phyloP scores from a whole-genome alignment of 2,329 filamentous ascomycete species.

The Ambrosiella xylebori region DNA sequence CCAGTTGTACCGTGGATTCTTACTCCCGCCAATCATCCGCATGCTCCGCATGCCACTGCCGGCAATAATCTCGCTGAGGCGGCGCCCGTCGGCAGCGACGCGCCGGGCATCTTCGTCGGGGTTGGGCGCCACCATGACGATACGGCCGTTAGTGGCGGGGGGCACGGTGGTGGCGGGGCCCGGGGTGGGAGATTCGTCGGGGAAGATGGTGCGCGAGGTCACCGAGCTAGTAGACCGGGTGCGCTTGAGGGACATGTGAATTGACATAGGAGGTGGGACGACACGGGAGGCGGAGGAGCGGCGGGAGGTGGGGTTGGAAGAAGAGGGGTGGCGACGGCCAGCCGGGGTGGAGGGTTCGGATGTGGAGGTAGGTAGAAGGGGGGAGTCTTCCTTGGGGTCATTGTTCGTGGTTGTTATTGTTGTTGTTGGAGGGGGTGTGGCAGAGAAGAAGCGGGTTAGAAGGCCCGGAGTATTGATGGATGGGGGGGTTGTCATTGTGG shows the following conservation, averaged over 20 bases:
- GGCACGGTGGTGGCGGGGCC: conserved; percentile 12
- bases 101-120: conserved; percentile 29
- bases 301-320: conserved; percentile 1
- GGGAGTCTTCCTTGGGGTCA: neutral
- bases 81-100: conserved; percentile 36
- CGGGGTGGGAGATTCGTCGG: conserved; percentile 4
- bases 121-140: conserved; percentile 13
- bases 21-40: conserved; percentile 76
- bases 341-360: neutral
- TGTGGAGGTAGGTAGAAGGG: neutral
- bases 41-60: conserved; percentile 65
- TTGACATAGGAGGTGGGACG: neutral
- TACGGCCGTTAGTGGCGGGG: neutral
- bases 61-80: conserved; percentile 40
- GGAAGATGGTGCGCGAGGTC: conserved; percentile 10
- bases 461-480: neutral
- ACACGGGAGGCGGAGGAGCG: neutral
- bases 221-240: conserved; percentile 22
- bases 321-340: neutral
- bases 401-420: neutral
- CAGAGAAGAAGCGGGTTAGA: neutral
- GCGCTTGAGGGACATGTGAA: conserved; percentile 19
- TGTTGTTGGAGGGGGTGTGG: neutral
- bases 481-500: neutral
- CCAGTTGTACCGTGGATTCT: conserved; percentile 73